Conservation (phyloP, 495 filamentous ascomycete genomes). For the Penicillium paxilli region DNA sequence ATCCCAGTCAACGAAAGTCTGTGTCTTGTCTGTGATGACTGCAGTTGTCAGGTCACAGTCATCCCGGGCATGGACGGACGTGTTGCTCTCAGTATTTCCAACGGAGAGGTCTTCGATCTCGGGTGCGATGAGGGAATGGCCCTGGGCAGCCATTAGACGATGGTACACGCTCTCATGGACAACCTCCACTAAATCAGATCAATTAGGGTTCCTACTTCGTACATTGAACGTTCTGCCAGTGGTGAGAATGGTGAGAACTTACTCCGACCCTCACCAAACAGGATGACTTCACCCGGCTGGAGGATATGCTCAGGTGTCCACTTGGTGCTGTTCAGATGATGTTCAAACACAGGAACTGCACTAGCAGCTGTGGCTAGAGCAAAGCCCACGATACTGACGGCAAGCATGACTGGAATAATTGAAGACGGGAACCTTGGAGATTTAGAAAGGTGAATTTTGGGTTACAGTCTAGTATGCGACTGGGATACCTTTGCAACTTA, state of each 20-base stretch:
- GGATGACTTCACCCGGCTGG: conserved; percentile 7
- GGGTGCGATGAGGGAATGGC: neutral
- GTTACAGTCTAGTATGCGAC: too few species aligned
- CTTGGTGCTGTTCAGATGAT: conserved; percentile 4
- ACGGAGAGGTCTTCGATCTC: neutral
- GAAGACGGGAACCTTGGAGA: too few species aligned
- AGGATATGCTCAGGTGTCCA: conserved; percentile 14
- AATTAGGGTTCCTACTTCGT: neutral
- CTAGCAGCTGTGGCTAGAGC: conserved; percentile 1
- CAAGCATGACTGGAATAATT: neutral
- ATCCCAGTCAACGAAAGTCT: conserved; percentile 13
- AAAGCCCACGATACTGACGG: neutral
- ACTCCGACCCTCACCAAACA: conserved; percentile 8
- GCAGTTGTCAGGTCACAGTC: neutral
- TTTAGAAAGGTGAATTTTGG: too few species aligned
- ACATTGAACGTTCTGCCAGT: neutral
- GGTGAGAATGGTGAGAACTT: neutral
- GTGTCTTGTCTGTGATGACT: conserved; percentile 1
- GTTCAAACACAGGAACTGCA: neutral
- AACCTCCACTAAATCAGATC: conserved; percentile 2
- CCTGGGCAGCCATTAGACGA: neutral
- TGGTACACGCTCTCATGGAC: conserved; percentile 6
- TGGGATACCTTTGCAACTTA: too few species aligned
- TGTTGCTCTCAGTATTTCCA: neutral
- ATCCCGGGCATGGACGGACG: neutral